Percentiles rank a stretch among this genome's conserved stretches.
Evolutionary conservation across 257 asterid genomes (phyloP).

Genomic region (Salvia splendens): DNA sequence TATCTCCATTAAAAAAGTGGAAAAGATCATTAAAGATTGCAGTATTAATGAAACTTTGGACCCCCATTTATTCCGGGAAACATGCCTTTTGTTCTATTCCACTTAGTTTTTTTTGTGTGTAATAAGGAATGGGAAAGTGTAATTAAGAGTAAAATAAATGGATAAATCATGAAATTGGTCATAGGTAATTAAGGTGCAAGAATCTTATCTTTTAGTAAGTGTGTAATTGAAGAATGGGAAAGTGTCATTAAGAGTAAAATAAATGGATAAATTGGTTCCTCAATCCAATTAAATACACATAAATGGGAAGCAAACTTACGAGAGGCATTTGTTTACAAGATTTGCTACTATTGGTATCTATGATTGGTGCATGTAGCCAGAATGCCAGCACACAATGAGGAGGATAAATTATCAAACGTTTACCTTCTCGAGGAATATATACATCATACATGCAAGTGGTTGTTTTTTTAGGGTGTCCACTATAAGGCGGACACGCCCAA

Average conservation of each 20-base stretch:
- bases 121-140: constrained; percentile 25
- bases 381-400: constrained; percentile 33
- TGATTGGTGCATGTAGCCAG: constrained; percentile 33
- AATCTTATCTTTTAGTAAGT: constrained; percentile 6
- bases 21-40: constrained; percentile 8
- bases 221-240: constrained; percentile 33
- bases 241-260: constrained; percentile 22
- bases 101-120: constrained; percentile 31
- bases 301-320: constrained; percentile 28
- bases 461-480: no score
- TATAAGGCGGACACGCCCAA: no score
- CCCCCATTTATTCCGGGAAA: constrained; percentile 23
- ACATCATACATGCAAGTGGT: constrained; percentile 18
- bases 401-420: constrained; percentile 13
- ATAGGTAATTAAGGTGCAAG: no score
- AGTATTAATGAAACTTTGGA: constrained; percentile 31
- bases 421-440: background rate
- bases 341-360: constrained; percentile 16
- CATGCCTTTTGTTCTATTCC: constrained; percentile 16
- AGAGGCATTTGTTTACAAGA: constrained; percentile 15
- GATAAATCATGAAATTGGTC: background rate
- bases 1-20: background rate
- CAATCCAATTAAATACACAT: constrained; percentile 10
- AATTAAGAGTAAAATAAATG: constrained; percentile 16
- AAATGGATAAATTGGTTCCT: constrained; percentile 1